These are phyloP conservation scores for Xerocomus brunneocitrinus DNA, from an alignment of 768 basidiomycete species.

Conservation along the genomic window DNA sequence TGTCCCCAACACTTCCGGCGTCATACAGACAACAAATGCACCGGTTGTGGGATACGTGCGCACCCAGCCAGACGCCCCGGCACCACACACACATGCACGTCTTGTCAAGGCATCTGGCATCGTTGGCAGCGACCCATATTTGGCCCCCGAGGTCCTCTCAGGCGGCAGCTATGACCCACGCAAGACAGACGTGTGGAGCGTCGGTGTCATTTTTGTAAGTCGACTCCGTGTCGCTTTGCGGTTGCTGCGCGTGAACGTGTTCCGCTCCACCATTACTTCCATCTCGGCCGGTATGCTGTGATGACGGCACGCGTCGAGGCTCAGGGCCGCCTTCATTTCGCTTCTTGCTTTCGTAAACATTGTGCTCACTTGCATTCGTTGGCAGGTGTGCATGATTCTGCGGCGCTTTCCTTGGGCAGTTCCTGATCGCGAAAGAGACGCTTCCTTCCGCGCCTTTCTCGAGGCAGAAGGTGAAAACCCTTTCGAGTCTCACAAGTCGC, in stretches of 20 bases:
- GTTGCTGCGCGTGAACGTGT: not conserved
- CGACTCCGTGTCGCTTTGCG: not conserved
- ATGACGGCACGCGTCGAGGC: constrained; percentile 1
- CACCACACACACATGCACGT: constrained; percentile 38
- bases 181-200: constrained; percentile 97
- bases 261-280: not conserved
- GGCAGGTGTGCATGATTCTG: constrained; percentile 80
- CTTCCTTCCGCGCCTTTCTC: constrained; percentile 88
- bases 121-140: constrained; percentile 96
- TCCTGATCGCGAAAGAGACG: constrained; percentile 90
- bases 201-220: constrained; percentile 93
- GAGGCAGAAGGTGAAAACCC: constrained; percentile 83
- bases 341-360: constrained; percentile 4
- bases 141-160: constrained; percentile 90
- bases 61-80: constrained; percentile 20
- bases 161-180: constrained; percentile 87
- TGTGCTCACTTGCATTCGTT: constrained; percentile 8
- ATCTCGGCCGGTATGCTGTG: not conserved
- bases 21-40: not conserved
- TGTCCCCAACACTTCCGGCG: constrained; percentile 9
- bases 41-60: constrained; percentile 19
- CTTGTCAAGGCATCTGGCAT: constrained; percentile 74
- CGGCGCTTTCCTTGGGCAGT: constrained; percentile 99
- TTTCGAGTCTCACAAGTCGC: constrained; percentile 30
- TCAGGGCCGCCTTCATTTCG: constrained; percentile 3